These are phyloP conservation scores for Cystobasidium onofrii DNA, from an alignment of 768 basidiomycete species.

Conservation along the genomic window DNA sequence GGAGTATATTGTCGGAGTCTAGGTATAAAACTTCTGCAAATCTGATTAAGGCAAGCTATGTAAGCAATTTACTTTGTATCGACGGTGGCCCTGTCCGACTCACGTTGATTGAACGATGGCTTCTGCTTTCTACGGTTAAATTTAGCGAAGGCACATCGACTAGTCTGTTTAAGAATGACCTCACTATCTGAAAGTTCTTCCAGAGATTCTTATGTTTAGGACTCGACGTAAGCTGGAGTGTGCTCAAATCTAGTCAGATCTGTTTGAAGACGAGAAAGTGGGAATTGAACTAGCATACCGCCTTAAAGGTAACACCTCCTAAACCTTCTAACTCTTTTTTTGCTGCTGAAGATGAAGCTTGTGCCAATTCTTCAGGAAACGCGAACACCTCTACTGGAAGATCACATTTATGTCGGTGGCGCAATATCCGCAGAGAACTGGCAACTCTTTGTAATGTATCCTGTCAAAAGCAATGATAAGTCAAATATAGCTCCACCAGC, in stretches of 20 bases:
- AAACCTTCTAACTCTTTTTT: slow-evolving; percentile 43
- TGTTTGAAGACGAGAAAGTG: neutral
- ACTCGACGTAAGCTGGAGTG: slow-evolving; percentile 12
- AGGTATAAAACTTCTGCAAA: slow-evolving; percentile 49
- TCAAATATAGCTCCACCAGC: too few relatives aligned
- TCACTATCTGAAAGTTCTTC: slow-evolving; percentile 45
- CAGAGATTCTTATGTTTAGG: slow-evolving; percentile 18
- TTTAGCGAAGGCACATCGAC: too few relatives aligned
- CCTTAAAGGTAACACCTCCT: slow-evolving; percentile 43
- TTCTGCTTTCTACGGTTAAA: slow-evolving; percentile 33
- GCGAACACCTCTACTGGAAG: slow-evolving; percentile 49
- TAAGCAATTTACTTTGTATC: slow-evolving; percentile 43
- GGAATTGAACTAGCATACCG: slow-evolving; percentile 28
- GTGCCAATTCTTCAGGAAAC: slow-evolving; percentile 46
- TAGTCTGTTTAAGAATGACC: neutral
- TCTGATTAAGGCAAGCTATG: slow-evolving; percentile 40
- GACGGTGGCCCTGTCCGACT: slow-evolving; percentile 41
- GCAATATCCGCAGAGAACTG: slow-evolving; percentile 17
- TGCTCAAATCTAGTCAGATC: neutral
- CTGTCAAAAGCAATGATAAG: neutral
- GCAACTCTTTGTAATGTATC: slow-evolving; percentile 21
- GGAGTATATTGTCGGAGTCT: slow-evolving; percentile 48
- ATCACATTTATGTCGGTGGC: slow-evolving; percentile 10
- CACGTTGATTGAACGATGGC: slow-evolving; percentile 28
- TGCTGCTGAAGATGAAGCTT: slow-evolving; percentile 32